These are phyloP conservation scores for Tritrichomonas foetus DNA, from an alignment of 208 protist genomes.

Conservation along the genomic window DNA sequence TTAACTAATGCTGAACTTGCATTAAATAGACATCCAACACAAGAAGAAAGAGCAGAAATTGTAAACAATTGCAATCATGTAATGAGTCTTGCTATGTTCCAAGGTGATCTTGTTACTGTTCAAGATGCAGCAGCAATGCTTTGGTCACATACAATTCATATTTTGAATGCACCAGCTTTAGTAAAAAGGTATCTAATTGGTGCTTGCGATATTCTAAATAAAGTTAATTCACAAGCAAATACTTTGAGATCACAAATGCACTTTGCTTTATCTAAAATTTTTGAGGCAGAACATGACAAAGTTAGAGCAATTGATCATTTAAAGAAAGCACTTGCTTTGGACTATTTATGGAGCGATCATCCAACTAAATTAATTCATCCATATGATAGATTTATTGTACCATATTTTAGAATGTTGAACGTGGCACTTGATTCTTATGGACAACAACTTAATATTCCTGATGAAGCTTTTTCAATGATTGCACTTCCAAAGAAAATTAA, in stretches of 20 bases:
- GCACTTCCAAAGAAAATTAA: neutral
- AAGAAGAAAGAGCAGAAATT: neutral
- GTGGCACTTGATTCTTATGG: neutral
- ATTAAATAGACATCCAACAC: neutral
- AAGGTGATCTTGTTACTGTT: neutral
- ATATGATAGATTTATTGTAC: slow-evolving; percentile 27
- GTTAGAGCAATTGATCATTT: neutral
- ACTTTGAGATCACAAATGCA: neutral
- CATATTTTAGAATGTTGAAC: neutral
- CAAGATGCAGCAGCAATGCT: neutral
- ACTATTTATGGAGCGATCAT: neutral
- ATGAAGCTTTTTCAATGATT: neutral
- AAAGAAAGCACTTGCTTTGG: neutral
- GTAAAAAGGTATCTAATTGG: neutral
- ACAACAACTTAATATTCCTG: neutral
- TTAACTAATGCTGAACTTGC: neutral
- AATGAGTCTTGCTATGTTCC: neutral
- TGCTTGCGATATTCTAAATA: neutral
- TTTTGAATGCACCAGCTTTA: neutral
- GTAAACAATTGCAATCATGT: neutral
- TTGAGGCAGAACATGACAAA: neutral
- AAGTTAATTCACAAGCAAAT: neutral
- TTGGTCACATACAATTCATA: neutral
- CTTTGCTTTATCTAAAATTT: neutral
- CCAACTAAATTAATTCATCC: slow-evolving; percentile 24